phyloP scores from a whole-genome alignment of 2,329 filamentous ascomycete genomes.

The Colletotrichum sp. region DNA sequence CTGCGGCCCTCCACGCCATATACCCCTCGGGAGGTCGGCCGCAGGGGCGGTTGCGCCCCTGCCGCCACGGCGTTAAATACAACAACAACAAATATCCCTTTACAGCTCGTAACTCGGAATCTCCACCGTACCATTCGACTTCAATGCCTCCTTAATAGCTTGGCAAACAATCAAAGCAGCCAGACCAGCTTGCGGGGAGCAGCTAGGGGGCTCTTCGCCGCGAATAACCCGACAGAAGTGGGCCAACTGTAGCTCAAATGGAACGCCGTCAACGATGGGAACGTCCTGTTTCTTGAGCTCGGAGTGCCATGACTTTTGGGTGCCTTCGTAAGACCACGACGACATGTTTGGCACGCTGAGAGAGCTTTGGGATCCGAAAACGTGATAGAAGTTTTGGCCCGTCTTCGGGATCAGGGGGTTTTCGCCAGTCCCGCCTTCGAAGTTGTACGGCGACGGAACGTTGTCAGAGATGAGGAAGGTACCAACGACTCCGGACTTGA shows the following conservation, averaged over 20 bases:
- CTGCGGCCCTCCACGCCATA: too few species aligned
- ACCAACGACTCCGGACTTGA: conserved; percentile 57
- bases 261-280: conserved; percentile 28
- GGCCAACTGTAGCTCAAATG: conserved; percentile 56
- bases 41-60: too few species aligned
- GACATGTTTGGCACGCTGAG: conserved; percentile 60
- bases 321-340: conserved; percentile 46
- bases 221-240: conserved; percentile 55
- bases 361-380: conserved; percentile 56
- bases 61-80: too few species aligned
- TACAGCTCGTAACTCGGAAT: conserved; percentile 19
- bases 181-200: conserved; percentile 52
- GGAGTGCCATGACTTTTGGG: conserved; percentile 45
- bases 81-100: too few species aligned
- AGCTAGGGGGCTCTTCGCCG: conserved; percentile 45
- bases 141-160: conserved; percentile 50
- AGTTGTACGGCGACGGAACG: conserved; percentile 54
- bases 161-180: conserved; percentile 57
- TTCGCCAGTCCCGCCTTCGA: conserved; percentile 62
- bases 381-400: conserved; percentile 52
- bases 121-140: conserved; percentile 27
- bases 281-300: conserved; percentile 33
- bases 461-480: conserved; percentile 61
- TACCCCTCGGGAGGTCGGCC: too few species aligned
- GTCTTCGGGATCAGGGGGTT: conserved; percentile 54